Evolutionary conservation across 306 rosid genomes (phyloP).

Genomic region (Argentina anserina): DNA sequence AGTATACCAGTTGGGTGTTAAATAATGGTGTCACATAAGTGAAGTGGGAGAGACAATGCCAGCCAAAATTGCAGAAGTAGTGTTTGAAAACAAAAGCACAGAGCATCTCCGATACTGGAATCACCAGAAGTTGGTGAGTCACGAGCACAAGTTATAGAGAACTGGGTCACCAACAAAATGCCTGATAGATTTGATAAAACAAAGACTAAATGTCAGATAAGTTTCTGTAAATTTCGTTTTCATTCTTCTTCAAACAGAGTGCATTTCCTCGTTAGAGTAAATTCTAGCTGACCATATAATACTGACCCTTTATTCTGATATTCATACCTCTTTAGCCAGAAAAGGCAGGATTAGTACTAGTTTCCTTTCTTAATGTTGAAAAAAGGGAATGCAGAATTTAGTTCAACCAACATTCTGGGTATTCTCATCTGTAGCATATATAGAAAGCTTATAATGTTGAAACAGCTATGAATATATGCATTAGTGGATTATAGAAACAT

Average conservation of each 20-base stretch:
- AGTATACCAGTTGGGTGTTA: neutral
- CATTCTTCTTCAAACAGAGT: neutral
- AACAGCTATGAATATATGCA: neutral
- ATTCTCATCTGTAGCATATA: conserved; percentile 13
- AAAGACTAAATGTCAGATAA: neutral
- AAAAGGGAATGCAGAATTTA: conserved; percentile 6
- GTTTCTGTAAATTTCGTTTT: neutral
- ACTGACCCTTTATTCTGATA: neutral
- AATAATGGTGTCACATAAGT: neutral
- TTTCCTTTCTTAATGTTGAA: neutral
- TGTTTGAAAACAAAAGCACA: neutral
- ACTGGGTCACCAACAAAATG: conserved; percentile 11
- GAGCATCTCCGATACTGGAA: conserved; percentile 11
- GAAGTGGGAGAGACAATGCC: conserved; percentile 22
- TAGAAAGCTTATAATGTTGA: neutral
- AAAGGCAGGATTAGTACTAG: neutral
- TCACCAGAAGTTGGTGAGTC: neutral
- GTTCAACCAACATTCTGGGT: conserved; percentile 11
- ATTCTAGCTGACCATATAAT: neutral
- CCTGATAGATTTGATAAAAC: neutral
- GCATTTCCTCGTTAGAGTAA: neutral
- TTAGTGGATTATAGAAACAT: neutral
- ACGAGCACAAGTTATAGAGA: conserved; percentile 19
- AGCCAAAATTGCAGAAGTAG: conserved; percentile 9
- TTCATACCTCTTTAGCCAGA: neutral